Evolutionary conservation across 140 eudicot genomes (phyloP).

Genomic region (Cichorium intybus): DNA sequence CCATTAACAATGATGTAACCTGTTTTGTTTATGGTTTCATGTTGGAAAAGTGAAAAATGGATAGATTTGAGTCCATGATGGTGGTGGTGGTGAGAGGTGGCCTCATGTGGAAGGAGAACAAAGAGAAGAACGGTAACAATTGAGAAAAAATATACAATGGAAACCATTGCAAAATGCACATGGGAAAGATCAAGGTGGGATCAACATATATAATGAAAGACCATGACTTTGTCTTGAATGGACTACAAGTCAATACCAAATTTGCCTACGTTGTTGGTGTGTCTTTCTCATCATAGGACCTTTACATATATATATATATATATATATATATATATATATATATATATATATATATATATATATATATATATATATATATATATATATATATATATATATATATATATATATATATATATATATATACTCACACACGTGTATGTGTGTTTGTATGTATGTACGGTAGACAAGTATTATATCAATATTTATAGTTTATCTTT

Average conservation of each 20-base stretch:
- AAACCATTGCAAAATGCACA: conserved; percentile 23
- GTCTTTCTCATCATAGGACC: conserved; percentile 17
- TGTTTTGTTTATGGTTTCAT: conserved; percentile 54
- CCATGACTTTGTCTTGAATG: conserved; percentile 10
- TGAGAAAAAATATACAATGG: conserved; percentile 15
- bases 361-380: no score
- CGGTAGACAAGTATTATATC: neutral
- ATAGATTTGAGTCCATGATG: conserved; percentile 39
- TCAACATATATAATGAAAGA: conserved; percentile 22
- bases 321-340: no score
- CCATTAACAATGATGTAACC: conserved; percentile 51
- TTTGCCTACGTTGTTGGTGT: conserved; percentile 12
- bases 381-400: no score
- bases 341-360: no score
- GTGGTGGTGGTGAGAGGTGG: conserved; percentile 28
- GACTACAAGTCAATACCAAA: conserved; percentile 15
- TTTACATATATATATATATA: no score
- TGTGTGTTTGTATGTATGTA: no score
- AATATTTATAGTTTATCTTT: neutral
- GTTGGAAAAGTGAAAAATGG: conserved; percentile 53
- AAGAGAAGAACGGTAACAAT: conserved; percentile 19
- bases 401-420: no score
- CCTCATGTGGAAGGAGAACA: conserved; percentile 24
- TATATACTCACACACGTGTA: no score
- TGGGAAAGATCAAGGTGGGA: neutral